Evolutionary conservation across 192 early-diverging fungal species (phyloP), one percentile per base, ranked within the genome.

Genomic region (Spizellomyces punctatus): DNA sequence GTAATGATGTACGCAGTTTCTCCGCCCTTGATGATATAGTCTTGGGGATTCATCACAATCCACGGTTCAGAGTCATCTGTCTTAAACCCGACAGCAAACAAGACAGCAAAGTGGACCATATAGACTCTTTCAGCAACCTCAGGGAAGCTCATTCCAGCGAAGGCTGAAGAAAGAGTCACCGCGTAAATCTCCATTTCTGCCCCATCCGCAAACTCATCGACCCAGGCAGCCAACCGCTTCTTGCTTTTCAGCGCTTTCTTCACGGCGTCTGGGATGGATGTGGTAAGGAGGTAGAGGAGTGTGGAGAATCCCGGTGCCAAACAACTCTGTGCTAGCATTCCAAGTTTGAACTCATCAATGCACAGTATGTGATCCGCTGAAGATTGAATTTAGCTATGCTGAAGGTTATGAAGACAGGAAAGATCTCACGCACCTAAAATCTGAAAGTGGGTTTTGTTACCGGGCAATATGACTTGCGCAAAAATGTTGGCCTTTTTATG

Each of bases 221-320:
- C 72, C 88, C 90, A 90, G 10, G 41, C 63, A 44, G 59, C 57
- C 9, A 44, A 46, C 59, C 27, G 19, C 16, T 54, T 71, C 46
- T 73, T 80, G 70, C 10, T 72, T 71, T 42, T 80, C 76, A 68
- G 76, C 76, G 3, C 36, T 6, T 48, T 16, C 49, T 66, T 73
- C 1, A 69, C 17, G 6, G 67, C 73, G 36, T 85, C 82, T 8
- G 91, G 86, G 43, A 92, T 86, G 17, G 86, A 85, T 44, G 88
- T 86, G 1, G 88, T 89, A 58, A 92, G 74, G 16, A 90, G 74
- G 71, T 89, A 82, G 48, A 92, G 44, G 36, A 92, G 66, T 21
- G 90, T 88, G 2, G 89, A 82, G 73, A 92, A 90, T 12, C 91
- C 91, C 0, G 91, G 90, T 17, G 88, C 83, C 56, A 91, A 72